phyloP scores from a whole-genome alignment of 495 filamentous ascomycete species.

The Lepidopterella palustris region DNA sequence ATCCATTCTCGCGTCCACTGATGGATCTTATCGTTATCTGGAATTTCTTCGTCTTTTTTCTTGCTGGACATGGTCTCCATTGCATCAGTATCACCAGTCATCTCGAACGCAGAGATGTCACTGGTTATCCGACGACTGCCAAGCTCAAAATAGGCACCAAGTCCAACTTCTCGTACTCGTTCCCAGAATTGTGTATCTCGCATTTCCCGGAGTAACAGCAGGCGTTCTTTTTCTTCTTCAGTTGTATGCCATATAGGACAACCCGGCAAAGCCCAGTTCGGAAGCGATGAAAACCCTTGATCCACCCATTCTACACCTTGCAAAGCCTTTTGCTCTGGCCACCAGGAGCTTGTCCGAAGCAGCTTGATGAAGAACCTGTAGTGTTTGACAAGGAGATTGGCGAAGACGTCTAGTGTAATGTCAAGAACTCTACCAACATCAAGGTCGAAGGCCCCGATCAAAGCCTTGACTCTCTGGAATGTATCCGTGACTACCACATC shows the following conservation, averaged over 20 bases:
- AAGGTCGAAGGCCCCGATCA: slow-evolving; percentile 88
- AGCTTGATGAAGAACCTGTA: slow-evolving; percentile 91
- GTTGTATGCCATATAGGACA: slow-evolving; percentile 49
- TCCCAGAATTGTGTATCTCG: slow-evolving; percentile 79
- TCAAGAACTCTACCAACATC: slow-evolving; percentile 93
- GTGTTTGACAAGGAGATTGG: slow-evolving; percentile 73
- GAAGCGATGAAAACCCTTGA: slow-evolving; percentile 44
- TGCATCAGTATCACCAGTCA: slow-evolving; percentile 4
- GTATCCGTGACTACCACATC: slow-evolving; percentile 61
- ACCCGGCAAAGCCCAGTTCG: slow-evolving; percentile 73
- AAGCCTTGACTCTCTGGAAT: slow-evolving; percentile 75
- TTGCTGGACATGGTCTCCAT: slow-evolving; percentile 14
- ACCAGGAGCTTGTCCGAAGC: slow-evolving; percentile 89
- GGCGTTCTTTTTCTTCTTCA: slow-evolving; percentile 57
- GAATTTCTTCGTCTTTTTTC: slow-evolving; percentile 21
- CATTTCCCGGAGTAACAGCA: slow-evolving; percentile 45
- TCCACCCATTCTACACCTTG: slow-evolving; percentile 38
- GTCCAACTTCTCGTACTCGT: slow-evolving; percentile 63
- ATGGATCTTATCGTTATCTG: slow-evolving; percentile 20
- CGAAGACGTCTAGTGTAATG: slow-evolving; percentile 83
- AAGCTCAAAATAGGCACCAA: slow-evolving; percentile 78
- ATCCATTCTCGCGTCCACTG: slow-evolving; percentile 62
- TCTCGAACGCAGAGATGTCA: slow-evolving; percentile 7
- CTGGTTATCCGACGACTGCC: slow-evolving; percentile 32
- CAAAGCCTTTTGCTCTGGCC: slow-evolving; percentile 60